A percentile compares a stretch with the other conserved stretches of the same genome.
Evolutionary conservation across 495 filamentous ascomycete genomes (phyloP).

Genomic region (Bathelium albidoporum): DNA sequence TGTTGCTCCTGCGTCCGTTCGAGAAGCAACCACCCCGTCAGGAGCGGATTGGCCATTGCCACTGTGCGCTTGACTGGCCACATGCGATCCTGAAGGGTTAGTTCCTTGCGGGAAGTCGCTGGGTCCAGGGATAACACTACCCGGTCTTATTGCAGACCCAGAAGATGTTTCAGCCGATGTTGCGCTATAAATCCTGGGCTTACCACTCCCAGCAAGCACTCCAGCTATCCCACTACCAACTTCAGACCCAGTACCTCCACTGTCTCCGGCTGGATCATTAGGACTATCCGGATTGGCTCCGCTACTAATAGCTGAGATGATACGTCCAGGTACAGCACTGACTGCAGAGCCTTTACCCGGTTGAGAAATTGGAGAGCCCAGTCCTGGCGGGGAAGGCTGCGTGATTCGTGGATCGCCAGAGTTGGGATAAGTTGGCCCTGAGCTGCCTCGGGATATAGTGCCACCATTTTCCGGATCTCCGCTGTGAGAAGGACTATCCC

Average conservation of each 20-base stretch:
- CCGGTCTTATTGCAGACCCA: not conserved
- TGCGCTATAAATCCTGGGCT: not conserved
- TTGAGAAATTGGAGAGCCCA: no score
- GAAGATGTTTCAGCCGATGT: not conserved
- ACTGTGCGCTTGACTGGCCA: not conserved
- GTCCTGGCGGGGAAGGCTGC: no score
- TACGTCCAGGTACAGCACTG: not conserved
- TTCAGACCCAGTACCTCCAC: not conserved
- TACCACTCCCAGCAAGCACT: not conserved
- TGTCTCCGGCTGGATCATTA: not conserved
- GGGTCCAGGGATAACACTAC: not conserved
- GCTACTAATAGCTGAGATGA: not conserved
- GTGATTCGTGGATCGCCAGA: no score
- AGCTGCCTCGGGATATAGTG: not conserved
- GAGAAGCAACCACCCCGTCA: no score
- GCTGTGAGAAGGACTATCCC: not conserved
- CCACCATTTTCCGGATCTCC: not conserved
- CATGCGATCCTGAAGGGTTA: not conserved
- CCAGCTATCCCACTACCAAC: not conserved
- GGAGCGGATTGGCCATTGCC: not conserved
- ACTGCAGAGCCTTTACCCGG: no score
- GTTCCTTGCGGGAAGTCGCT: no score
- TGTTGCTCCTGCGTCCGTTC: not conserved
- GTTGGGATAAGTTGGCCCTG: not conserved
- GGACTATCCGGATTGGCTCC: not conserved